A percentile compares a stretch with the other conserved stretches of the same genome.
These are phyloP conservation scores for Zymoseptoria ardabiliae DNA, from an alignment of 2,329 filamentous ascomycete genomes.

Conservation along the genomic window DNA sequence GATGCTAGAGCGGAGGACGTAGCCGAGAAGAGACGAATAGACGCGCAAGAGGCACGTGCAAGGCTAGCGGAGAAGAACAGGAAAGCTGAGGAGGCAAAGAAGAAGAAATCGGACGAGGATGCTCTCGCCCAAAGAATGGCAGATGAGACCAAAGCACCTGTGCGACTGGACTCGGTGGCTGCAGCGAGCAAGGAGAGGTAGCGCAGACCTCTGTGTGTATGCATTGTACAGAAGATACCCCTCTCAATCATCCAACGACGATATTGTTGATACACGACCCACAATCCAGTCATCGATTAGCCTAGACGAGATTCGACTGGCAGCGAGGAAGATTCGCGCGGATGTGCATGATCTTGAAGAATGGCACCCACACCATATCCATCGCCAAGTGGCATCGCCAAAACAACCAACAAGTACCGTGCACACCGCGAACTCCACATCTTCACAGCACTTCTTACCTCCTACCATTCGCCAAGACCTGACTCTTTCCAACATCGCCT, in stretches of 20 bases:
- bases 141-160: neutral
- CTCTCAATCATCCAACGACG: neutral
- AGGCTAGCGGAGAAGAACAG: neutral
- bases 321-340: neutral
- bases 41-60: neutral
- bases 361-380: neutral
- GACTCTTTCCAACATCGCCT: too few species aligned
- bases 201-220: neutral
- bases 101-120: neutral
- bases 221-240: neutral
- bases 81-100: neutral
- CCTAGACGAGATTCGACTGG: neutral
- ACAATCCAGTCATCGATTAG: neutral
- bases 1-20: neutral
- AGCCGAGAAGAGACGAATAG: neutral
- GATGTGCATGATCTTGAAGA: neutral
- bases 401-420: too few species aligned
- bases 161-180: neutral
- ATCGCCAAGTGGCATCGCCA: too few species aligned
- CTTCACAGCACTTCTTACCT: too few species aligned
- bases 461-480: too few species aligned
- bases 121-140: neutral
- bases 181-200: neutral
- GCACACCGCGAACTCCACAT: too few species aligned
- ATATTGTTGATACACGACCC: neutral